Percentiles rank a stretch among this genome's conserved stretches.
These are phyloP conservation scores for Pontederia paniculata DNA, from an alignment of 176 grass and related monocot genomes.

Conservation along the genomic window DNA sequence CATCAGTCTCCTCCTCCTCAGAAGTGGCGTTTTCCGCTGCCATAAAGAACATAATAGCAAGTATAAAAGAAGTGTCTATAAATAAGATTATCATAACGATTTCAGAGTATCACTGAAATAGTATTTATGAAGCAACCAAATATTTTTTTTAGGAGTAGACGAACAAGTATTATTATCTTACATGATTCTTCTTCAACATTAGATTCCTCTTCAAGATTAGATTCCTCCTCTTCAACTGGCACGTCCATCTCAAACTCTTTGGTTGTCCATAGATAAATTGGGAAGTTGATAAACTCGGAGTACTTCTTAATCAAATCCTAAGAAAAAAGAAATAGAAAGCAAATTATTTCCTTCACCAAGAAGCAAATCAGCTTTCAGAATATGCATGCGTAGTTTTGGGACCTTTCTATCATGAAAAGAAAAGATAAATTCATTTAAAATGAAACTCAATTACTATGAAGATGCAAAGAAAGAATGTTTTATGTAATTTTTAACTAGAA, in stretches of 20 bases:
- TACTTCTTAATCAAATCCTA: constrained; percentile 95
- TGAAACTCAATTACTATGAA: too few relatives aligned
- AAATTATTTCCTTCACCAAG: background rate
- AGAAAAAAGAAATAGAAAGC: constrained; percentile 7
- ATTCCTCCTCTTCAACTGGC: constrained; percentile 76
- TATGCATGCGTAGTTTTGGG: background rate
- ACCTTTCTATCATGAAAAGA: too few relatives aligned
- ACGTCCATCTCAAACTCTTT: constrained; percentile 96
- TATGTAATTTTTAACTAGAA: too few relatives aligned
- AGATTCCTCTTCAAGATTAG: constrained; percentile 45
- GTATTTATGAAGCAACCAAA: too few relatives aligned
- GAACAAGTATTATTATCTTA: constrained; percentile 17
- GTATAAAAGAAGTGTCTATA: background rate
- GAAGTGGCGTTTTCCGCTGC: constrained; percentile 32
- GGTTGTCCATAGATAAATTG: constrained; percentile 93
- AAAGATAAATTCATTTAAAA: too few relatives aligned
- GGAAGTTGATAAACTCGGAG: constrained; percentile 98
- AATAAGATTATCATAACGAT: background rate
- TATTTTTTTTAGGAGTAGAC: too few relatives aligned
- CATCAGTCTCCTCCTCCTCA: constrained; percentile 50
- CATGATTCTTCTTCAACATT: constrained; percentile 58
- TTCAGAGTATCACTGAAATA: too few relatives aligned
- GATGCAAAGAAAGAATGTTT: too few relatives aligned
- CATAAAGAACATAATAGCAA: constrained; percentile 2
- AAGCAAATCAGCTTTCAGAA: background rate